Conservation (phyloP, 371 early-diverging fungal genomes). For the Mucor racemosus region DNA sequence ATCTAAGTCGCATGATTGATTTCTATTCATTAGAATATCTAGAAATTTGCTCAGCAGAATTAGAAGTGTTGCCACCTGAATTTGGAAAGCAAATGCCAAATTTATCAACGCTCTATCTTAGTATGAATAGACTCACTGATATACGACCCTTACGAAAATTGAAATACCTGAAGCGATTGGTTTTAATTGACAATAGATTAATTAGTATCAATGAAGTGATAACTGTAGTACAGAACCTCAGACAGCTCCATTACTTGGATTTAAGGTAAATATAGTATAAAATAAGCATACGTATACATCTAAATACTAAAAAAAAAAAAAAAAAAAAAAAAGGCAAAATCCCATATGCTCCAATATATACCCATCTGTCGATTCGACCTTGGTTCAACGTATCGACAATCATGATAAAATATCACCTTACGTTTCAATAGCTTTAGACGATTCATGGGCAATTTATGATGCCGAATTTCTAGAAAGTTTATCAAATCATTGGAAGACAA, state of each 20-base stretch:
- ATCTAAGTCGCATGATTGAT: constrained; percentile 40
- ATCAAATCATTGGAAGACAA: constrained; percentile 44
- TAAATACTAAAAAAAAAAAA: not conserved
- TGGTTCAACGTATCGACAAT: not conserved
- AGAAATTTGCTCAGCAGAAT: constrained; percentile 54
- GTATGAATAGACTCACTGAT: constrained; percentile 52
- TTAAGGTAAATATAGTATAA: constrained; percentile 36
- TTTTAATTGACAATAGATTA: constrained; percentile 59
- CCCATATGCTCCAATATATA: constrained; percentile 40
- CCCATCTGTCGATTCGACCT: constrained; percentile 19
- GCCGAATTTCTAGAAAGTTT: constrained; percentile 37
- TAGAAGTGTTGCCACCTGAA: constrained; percentile 50
- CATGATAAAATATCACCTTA: constrained; percentile 34
- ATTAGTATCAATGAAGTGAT: constrained; percentile 42
- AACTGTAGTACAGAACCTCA: constrained; percentile 41
- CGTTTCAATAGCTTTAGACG: constrained; percentile 37
- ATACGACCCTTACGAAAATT: constrained; percentile 52
- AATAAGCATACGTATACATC: not conserved
- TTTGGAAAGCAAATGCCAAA: constrained; percentile 58
- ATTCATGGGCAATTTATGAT: constrained; percentile 51
- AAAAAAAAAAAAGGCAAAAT: constrained; percentile 31
- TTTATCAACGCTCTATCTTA: constrained; percentile 51
- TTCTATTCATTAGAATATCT: constrained; percentile 61
- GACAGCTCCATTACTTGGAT: constrained; percentile 50
- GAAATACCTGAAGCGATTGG: constrained; percentile 48